phyloP scores from a whole-genome alignment of 2,329 filamentous ascomycete genomes.

The Paecilomyces sp. region DNA sequence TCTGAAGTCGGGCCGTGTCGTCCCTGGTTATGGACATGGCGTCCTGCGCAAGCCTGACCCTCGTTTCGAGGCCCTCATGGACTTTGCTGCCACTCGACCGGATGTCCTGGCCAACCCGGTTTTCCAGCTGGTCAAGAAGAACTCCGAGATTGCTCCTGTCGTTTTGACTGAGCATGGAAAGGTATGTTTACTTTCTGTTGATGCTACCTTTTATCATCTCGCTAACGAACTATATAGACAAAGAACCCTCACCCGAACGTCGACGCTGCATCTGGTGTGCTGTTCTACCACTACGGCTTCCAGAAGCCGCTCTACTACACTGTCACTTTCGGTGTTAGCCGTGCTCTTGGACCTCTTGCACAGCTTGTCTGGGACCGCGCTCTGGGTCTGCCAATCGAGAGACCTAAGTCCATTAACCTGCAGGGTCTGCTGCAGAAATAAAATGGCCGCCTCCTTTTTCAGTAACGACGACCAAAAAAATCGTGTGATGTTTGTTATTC shows the following conservation, averaged over 20 bases:
- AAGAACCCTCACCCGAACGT: constrained; percentile 98
- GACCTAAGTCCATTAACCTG: constrained; percentile 95
- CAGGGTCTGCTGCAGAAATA: constrained; percentile 66
- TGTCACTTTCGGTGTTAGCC: constrained; percentile 60
- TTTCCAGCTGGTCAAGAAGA: constrained; percentile 90
- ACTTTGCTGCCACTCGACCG: constrained; percentile 78
- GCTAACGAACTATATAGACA: constrained; percentile 45
- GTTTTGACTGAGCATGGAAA: constrained; percentile 95
- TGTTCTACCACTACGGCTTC: constrained; percentile 98
- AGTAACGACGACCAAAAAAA: not conserved
- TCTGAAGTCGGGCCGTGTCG: constrained; percentile 86
- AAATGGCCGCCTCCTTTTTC: not conserved
- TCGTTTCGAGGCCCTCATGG: constrained; percentile 92
- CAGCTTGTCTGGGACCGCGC: constrained; percentile 96
- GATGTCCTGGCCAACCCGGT: constrained; percentile 83
- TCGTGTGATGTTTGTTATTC: not conserved
- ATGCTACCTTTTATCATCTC: not conserved
- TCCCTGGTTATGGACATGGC: constrained; percentile 92
- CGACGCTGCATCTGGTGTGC: constrained; percentile 82
- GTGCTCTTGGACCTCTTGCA: constrained; percentile 75
- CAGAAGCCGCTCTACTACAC: constrained; percentile 94
- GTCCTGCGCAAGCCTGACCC: constrained; percentile 96
- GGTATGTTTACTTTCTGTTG: constrained; percentile 28
- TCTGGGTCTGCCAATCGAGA: constrained; percentile 88
- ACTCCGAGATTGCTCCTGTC: constrained; percentile 80